Percentiles rank a stretch among this genome's conserved stretches.
Evolutionary conservation across 2,329 filamentous ascomycete species (phyloP).

Genomic region (Colletotrichum phormii): DNA sequence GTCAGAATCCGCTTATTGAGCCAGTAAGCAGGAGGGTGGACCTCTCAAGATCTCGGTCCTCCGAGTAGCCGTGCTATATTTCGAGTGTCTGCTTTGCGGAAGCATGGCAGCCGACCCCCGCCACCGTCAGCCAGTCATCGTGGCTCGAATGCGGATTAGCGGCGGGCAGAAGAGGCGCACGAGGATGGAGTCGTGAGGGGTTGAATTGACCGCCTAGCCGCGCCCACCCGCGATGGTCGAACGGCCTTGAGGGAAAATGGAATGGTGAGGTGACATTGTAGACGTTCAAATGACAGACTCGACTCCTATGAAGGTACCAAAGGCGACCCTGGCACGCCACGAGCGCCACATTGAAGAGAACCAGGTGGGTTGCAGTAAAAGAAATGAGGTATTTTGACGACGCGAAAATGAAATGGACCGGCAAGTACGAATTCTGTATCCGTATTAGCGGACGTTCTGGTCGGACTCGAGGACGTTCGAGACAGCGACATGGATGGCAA

Average conservation of each 20-base stretch:
- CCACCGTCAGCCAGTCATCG: slow-evolving; percentile 28
- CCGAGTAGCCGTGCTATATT: slow-evolving; percentile 31
- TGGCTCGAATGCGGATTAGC: slow-evolving; percentile 20
- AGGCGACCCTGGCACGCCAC: slow-evolving; percentile 9
- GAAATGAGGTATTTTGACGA: slow-evolving; percentile 28
- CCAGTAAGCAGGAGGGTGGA: slow-evolving; percentile 25
- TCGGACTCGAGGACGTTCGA: background rate
- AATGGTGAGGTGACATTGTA: slow-evolving; percentile 23
- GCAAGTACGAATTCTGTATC: background rate
- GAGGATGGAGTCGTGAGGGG: slow-evolving; percentile 12
- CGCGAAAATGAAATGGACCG: background rate
- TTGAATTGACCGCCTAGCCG: slow-evolving; percentile 28
- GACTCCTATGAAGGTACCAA: background rate
- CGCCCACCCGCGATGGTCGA: slow-evolving; percentile 31
- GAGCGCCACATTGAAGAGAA: slow-evolving; percentile 14
- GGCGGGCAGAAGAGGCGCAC: slow-evolving; percentile 18
- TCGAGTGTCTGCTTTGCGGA: slow-evolving; percentile 10
- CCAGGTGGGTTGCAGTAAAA: slow-evolving; percentile 21
- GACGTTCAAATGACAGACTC: background rate
- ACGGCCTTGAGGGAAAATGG: background rate
- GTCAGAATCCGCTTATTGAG: slow-evolving; percentile 31
- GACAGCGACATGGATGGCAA: background rate
- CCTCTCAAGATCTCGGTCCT: slow-evolving; percentile 9
- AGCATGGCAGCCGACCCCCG: slow-evolving; percentile 25
- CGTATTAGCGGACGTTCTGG: background rate